Evolutionary conservation across 2,329 filamentous ascomycete species (phyloP), one percentile per base, ranked within the genome.

Genomic region (Cladosporium velox): DNA sequence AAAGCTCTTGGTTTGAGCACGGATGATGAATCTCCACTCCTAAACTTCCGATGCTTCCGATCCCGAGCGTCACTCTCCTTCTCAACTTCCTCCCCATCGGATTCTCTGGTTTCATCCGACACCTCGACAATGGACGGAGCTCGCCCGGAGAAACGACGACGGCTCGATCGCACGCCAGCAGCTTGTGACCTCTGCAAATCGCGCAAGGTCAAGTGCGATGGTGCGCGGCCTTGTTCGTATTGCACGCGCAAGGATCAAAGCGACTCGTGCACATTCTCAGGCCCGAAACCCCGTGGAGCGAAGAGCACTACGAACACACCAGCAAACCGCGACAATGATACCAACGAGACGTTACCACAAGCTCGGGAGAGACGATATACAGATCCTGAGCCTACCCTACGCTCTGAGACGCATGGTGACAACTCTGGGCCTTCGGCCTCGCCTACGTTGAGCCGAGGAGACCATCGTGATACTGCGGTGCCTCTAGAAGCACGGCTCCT

Each of bases 181-280:
- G 80, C 80, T 18, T 82, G 80, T 70, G 78, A 81, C 65, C 79
- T 78, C 59, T 83, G 80, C 74, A 82, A 81, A 68, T 71, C 78
- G 28, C 76, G 81, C 61, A 83, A 83, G 69, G 83, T 85, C 67
- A 84, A 84, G 72, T 85, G 83, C 70, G 80, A 85, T 67, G 83
- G 83, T 47, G 76, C 79, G 59, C 77, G 81, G 59, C 83, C 83
- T 51, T 85, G 83, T 67, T 78, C 78, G n/a, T 83, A 84, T 64
- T 85, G 83, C 71, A 74, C 75, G 75, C 67, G 71, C 66, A 73
- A 80, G 75, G 70, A 79, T 76, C 69, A 78, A 73, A 72, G 76
- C 74, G 63, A 79, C 75, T 76, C 82, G 72, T 76, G 77, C 66
- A 66, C 70, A 4, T 79, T 79, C 73, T 80, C 73, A 75, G 80